These are phyloP conservation scores for Trichoderma erinaceum DNA, from an alignment of 495 filamentous ascomycete genomes.

Conservation along the genomic window DNA sequence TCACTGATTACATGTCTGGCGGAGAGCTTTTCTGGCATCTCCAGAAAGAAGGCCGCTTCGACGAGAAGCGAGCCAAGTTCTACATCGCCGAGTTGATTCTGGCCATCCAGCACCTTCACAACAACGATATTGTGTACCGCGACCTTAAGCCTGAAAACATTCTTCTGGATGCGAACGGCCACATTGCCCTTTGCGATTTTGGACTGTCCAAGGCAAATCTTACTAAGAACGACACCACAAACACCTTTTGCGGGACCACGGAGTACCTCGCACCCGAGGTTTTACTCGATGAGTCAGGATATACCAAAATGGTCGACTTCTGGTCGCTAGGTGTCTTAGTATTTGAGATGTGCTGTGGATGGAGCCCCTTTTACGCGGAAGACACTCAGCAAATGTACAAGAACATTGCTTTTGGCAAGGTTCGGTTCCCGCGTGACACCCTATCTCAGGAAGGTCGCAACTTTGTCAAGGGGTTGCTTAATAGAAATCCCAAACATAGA, in stretches of 20 bases:
- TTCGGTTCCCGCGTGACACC: slow-evolving; percentile 91
- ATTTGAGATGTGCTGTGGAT: slow-evolving; percentile 99
- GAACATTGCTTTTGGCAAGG: slow-evolving; percentile 98
- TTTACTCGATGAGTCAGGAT: slow-evolving; percentile 90
- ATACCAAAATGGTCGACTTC: slow-evolving; percentile 99
- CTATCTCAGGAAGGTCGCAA: slow-evolving; percentile 90
- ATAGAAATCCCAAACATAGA: slow-evolving; percentile 93
- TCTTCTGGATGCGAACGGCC: slow-evolving; percentile 84
- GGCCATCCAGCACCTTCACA: slow-evolving; percentile 89
- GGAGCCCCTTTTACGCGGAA: slow-evolving; percentile 98
- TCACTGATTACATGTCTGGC: slow-evolving; percentile 99
- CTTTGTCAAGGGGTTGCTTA: slow-evolving; percentile 95
- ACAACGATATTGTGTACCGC: slow-evolving; percentile 96
- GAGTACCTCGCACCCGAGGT: slow-evolving; percentile 97
- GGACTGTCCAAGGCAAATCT: slow-evolving; percentile 96
- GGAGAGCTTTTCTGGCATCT: slow-evolving; percentile 98
- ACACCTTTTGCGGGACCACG: slow-evolving; percentile 97
- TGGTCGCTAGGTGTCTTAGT: slow-evolving; percentile 97
- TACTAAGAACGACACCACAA: slow-evolving; percentile 92
- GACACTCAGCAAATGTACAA: slow-evolving; percentile 99
- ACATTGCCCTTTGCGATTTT: slow-evolving; percentile 94
- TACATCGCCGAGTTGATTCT: slow-evolving; percentile 98
- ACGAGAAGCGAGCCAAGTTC: slow-evolving; percentile 92
- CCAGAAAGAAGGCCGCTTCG: slow-evolving; percentile 93
- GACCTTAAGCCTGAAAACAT: slow-evolving; percentile 98